A percentile compares a stretch with the other conserved stretches of the same genome.
Conservation (phyloP, 805 yeast species). For the Saturnispora besseyi region DNA sequence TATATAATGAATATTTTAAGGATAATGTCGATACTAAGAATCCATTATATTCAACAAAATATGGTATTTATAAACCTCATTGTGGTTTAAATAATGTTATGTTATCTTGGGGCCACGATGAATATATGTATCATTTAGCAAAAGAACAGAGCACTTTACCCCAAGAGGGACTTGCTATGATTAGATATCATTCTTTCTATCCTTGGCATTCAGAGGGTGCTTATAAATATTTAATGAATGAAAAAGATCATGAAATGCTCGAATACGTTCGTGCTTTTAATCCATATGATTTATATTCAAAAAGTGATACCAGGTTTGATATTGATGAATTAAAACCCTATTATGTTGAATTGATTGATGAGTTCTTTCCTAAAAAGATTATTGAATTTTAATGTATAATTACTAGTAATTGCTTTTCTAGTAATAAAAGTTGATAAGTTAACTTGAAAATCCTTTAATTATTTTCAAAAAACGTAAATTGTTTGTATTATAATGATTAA, state of each 20-base stretch:
- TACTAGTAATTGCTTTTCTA: neutral
- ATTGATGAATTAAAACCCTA: constrained; percentile 47
- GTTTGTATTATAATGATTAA: no score
- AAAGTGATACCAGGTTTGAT: constrained; percentile 40
- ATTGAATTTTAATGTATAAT: constrained; percentile 40
- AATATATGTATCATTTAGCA: constrained; percentile 66
- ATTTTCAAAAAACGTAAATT: no score
- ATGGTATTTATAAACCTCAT: constrained; percentile 53
- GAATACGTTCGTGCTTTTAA: constrained; percentile 59
- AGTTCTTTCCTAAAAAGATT: constrained; percentile 48
- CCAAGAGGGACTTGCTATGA: constrained; percentile 62
- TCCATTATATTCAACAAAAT: constrained; percentile 57
- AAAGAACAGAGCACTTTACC: constrained; percentile 56
- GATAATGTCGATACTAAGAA: constrained; percentile 52
- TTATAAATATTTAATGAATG: constrained; percentile 54
- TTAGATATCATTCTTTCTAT: constrained; percentile 64
- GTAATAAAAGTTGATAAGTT: no score
- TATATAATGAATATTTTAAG: constrained; percentile 51
- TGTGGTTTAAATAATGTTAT: constrained; percentile 64
- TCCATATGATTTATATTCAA: constrained; percentile 61
- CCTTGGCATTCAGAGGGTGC: constrained; percentile 73
- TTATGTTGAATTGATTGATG: constrained; percentile 55
- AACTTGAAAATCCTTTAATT: no score
- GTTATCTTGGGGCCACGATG: constrained; percentile 77
- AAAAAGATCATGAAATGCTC: constrained; percentile 50